A percentile compares a stretch with the other conserved stretches of the same genome.
These are phyloP conservation scores for Aspergillus cristatus DNA, from an alignment of 495 filamentous ascomycete species.

Conservation along the genomic window DNA sequence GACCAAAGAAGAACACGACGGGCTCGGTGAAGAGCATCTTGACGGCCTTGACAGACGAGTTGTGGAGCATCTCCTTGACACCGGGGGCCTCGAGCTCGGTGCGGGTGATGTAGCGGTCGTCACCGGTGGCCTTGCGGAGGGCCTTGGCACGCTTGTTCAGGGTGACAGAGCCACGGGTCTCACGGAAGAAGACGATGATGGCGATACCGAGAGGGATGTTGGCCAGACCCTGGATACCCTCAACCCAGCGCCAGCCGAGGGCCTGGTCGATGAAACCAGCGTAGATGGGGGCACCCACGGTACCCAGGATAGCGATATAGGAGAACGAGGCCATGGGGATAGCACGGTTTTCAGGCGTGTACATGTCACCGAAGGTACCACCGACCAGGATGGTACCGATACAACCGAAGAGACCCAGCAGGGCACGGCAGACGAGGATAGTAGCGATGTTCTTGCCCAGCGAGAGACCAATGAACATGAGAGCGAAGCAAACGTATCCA, in stretches of 20 bases:
- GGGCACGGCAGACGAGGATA: constrained; percentile 56
- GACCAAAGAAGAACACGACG: constrained; percentile 62
- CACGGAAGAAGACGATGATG: constrained; percentile 48
- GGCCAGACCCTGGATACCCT: constrained; percentile 70
- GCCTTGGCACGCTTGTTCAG: constrained; percentile 48
- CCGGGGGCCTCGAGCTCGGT: constrained; percentile 45
- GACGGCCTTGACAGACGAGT: constrained; percentile 44
- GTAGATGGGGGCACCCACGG: constrained; percentile 60
- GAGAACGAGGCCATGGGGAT: constrained; percentile 74
- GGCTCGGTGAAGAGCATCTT: constrained; percentile 65
- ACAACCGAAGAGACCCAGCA: constrained; percentile 68
- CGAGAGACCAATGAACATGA: constrained; percentile 35
- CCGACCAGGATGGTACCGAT: constrained; percentile 73
- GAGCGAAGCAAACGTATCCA: constrained; percentile 27
- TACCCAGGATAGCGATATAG: constrained; percentile 65
- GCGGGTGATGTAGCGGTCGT: constrained; percentile 58
- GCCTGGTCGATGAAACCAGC: constrained; percentile 64
- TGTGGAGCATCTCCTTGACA: constrained; percentile 29
- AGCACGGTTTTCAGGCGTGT: constrained; percentile 62
- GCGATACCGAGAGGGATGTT: constrained; percentile 47
- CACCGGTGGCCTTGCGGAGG: constrained; percentile 48
- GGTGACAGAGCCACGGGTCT: constrained; percentile 59
- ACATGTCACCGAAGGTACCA: constrained; percentile 66
- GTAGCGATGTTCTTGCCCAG: constrained; percentile 56
- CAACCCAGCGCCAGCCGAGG: constrained; percentile 70